Evolutionary conservation across 2,329 filamentous ascomycete species (phyloP).

Genomic region (Arachnomyces sp.): DNA sequence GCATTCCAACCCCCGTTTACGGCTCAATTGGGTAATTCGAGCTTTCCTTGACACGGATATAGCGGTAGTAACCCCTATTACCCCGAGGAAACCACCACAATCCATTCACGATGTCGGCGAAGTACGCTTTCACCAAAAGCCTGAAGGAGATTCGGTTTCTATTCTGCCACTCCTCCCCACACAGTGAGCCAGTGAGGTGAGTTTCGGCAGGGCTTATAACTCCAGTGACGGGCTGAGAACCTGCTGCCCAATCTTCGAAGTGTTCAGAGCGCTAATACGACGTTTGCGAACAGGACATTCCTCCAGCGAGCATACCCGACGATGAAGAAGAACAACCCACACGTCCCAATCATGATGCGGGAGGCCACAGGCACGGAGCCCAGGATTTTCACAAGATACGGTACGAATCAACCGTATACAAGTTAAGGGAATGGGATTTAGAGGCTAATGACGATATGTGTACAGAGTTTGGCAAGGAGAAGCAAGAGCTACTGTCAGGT

Average conservation of each 20-base stretch:
- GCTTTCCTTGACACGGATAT: not conserved
- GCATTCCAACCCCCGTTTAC: not conserved
- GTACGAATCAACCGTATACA: conserved; percentile 41
- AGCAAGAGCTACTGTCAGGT: conserved; percentile 55
- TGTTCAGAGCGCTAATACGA: too few species aligned
- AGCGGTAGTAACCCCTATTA: not conserved
- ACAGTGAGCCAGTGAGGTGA: conserved; percentile 82
- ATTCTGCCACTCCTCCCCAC: conserved; percentile 89
- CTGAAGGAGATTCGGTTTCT: conserved; percentile 96
- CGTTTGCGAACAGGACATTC: conserved; percentile 59
- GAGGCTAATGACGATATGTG: not conserved
- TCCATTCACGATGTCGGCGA: conserved; percentile 65
- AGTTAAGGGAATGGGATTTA: not conserved
- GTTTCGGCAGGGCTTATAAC: conserved; percentile 18
- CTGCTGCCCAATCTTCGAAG: conserved; percentile 1
- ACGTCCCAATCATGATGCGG: conserved; percentile 86
- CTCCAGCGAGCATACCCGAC: conserved; percentile 85
- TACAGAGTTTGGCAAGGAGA: conserved; percentile 59
- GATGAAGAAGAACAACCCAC: conserved; percentile 99
- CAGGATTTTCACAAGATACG: conserved; percentile 85
- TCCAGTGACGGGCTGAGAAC: not conserved
- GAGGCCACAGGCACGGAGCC: conserved; percentile 80
- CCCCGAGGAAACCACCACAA: conserved; percentile 2
- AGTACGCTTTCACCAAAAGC: conserved; percentile 81
- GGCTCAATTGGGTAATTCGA: conserved; percentile 10